A percentile compares a stretch with the other conserved stretches of the same genome.
These are phyloP conservation scores for Nothophaeocryptopus gaeumannii DNA, from an alignment of 2,329 filamentous ascomycete species.

Conservation along the genomic window DNA sequence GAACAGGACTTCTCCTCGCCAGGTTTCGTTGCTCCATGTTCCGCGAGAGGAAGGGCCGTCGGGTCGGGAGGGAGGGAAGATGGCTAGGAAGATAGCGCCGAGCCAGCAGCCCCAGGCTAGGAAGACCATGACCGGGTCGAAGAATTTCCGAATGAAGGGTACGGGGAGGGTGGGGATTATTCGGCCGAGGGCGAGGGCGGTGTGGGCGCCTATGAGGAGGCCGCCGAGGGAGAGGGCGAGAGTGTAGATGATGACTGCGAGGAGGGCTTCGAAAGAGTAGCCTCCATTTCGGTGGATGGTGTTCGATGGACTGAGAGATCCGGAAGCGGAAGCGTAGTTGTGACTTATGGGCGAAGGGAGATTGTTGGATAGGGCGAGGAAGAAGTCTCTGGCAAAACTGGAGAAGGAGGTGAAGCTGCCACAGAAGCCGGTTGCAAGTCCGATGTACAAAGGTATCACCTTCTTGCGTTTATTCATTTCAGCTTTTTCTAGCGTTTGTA, in stretches of 20 bases:
- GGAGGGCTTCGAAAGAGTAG: conserved; percentile 76
- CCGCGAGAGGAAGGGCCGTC: conserved; percentile 31
- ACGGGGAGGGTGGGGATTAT: conserved; percentile 62
- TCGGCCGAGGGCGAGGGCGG: conserved; percentile 62
- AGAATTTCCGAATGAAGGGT: conserved; percentile 52
- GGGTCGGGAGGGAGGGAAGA: conserved; percentile 64
- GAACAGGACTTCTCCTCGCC: conserved; percentile 75
- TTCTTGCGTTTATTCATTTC: conserved; percentile 63
- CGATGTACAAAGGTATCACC: conserved; percentile 83
- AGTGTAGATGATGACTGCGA: conserved; percentile 72
- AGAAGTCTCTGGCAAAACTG: conserved; percentile 75
- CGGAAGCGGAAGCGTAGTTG: not conserved
- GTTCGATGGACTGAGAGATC: conserved; percentile 26
- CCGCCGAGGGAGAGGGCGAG: conserved; percentile 67
- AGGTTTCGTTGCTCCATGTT: conserved; percentile 51
- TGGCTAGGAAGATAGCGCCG: conserved; percentile 67
- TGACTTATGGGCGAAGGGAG: conserved; percentile 53
- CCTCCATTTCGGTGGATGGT: conserved; percentile 60
- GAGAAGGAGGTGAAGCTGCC: conserved; percentile 90
- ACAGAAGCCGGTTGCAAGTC: conserved; percentile 81
- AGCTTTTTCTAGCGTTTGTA: conserved; percentile 22
- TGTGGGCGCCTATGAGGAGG: conserved; percentile 69
- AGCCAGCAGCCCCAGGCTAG: conserved; percentile 75
- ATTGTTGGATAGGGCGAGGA: conserved; percentile 75
- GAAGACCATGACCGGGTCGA: conserved; percentile 64